Evolutionary conservation across 2,329 filamentous ascomycete genomes (phyloP), one percentile per base, ranked within the genome.

Genomic region (Alternaria novae-zelandiae): DNA sequence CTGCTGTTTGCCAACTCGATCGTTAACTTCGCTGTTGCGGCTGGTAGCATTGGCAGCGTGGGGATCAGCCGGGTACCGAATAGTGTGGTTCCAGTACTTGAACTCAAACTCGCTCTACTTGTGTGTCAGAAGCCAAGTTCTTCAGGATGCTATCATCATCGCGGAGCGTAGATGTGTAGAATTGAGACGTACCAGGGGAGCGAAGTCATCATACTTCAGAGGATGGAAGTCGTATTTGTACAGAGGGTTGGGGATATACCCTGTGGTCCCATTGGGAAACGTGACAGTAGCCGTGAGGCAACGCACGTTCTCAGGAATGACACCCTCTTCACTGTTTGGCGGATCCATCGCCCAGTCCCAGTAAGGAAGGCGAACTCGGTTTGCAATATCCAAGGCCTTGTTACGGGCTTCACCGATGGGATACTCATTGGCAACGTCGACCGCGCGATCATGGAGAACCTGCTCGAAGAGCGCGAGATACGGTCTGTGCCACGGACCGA

Each of bases 271-370:
- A 41, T 76, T 74, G 3, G 75, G 74, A 45, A 70, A 72, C 1
- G 67, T 75, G n/a, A 78, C 69, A 3, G 55, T 68, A 8, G 56
- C 65, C 7, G 63, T 71, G 12, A 45, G 46, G 26, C 63, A 55
- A 49, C 74, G 67, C 15, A 78, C 64, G 59, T 66, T 71, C 6
- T 57, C 43, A 3, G 76, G 76, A 59, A 78, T 71, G 23, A 65
- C 66, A 32, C 73, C 74, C 50, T 76, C 72, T 6, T 63, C 64
- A 11, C 47, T 53, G 28, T 72, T 62, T 1, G 68, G 55, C 3
- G 75, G 72, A 41, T 74, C 59, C 23, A 73, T 68, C 0, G 74
- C 76, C 77, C 76, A 79, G 59, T 79, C 76, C 75, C 74, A 78
- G 62, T 77, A 78, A 9, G 76, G 75, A n/a, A 78, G 58, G 2